Base-by-base conservation (phyloP, 345 rosid genomes). In the Geranium brycei region DNA sequence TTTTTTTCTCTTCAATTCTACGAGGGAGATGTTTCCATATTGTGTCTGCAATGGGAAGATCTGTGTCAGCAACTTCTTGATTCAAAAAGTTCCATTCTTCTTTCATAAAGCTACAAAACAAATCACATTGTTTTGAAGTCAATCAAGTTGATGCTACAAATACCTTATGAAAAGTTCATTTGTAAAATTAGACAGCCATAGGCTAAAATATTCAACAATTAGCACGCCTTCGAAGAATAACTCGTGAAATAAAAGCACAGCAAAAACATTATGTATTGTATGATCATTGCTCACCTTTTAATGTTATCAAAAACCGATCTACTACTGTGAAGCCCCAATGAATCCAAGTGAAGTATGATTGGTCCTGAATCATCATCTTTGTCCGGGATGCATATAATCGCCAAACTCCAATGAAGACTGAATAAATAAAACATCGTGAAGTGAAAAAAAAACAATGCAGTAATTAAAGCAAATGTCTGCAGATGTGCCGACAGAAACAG, bases 361-460 rank as follows among this genome's bases (percentile, higher is more conserved):
- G 91, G 87, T 51, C 87, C 95, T 10, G 92, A 78, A 67, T 83
- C 86, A 72, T 84, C 89, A 71, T 85, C 82, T 77, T 83, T 80
- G 73, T 86, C 91, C 13, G 95, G 99, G 69, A 86, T 78, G 69
- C 92, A 88, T 62, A 93, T 85, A 64, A 90, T 93, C 66, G 85
- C 91, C 78, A 93, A 83, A 75, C 99, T 93, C 99, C 99, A 93
- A 55, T 93, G 99, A 71, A 75, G 80, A 70, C 99, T 90, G 83
- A 66, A 75, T 55, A 66, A 47, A 72, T 17, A 51, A 71, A 59
- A 67, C 66, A 69, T 40, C 64, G 59, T 10, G 71, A 64, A 61
- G n/a, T 55, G 64, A 62, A 57, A 55, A 64, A 72, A 68, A 59
- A 35, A 35, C 41, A 35, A 35, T 4, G 63, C 51, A 62, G 17